Evolutionary conservation across 2,329 filamentous ascomycete genomes (phyloP).

Genomic region (Curvularia sp.): DNA sequence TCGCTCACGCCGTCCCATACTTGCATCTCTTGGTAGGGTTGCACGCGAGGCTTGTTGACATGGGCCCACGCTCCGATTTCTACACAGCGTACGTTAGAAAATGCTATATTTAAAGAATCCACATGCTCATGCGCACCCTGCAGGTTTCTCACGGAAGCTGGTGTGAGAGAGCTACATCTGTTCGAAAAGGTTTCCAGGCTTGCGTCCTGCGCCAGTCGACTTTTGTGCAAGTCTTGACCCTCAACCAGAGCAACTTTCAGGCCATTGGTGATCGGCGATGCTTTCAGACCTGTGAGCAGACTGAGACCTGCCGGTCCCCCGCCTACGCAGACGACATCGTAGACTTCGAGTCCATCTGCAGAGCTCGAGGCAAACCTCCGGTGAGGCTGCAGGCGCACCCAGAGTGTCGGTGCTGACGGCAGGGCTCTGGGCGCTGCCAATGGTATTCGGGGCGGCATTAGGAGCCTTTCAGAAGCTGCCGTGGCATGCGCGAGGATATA

Average conservation of each 20-base stretch:
- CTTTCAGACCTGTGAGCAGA: slow-evolving; percentile 55
- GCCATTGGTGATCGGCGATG: slow-evolving; percentile 75
- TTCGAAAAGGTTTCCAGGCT: slow-evolving; percentile 80
- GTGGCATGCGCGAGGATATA: slow-evolving; percentile 30
- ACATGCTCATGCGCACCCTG: slow-evolving; percentile 53
- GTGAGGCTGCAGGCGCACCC: slow-evolving; percentile 26
- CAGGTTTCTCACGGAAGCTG: slow-evolving; percentile 83
- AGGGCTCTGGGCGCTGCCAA: slow-evolving; percentile 29
- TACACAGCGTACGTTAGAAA: slow-evolving; percentile 25
- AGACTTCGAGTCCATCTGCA: slow-evolving; percentile 69
- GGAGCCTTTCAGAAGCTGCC: slow-evolving; percentile 25
- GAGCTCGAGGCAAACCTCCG: slow-evolving; percentile 47
- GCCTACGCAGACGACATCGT: slow-evolving; percentile 91
- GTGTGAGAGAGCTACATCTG: slow-evolving; percentile 93
- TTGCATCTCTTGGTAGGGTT: slow-evolving; percentile 94
- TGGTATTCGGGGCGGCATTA: slow-evolving; percentile 45
- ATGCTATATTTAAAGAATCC: background rate
- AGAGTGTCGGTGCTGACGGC: slow-evolving; percentile 20
- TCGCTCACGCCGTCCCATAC: slow-evolving; percentile 96
- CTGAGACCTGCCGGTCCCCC: slow-evolving; percentile 90
- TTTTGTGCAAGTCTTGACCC: slow-evolving; percentile 79
- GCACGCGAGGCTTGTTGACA: slow-evolving; percentile 74
- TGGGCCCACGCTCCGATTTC: slow-evolving; percentile 86
- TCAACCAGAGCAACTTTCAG: slow-evolving; percentile 90
- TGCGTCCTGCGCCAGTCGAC: slow-evolving; percentile 68